Evolutionary conservation across 73 alveolate species (phyloP).

Genomic region (Stentor coeruleus): DNA sequence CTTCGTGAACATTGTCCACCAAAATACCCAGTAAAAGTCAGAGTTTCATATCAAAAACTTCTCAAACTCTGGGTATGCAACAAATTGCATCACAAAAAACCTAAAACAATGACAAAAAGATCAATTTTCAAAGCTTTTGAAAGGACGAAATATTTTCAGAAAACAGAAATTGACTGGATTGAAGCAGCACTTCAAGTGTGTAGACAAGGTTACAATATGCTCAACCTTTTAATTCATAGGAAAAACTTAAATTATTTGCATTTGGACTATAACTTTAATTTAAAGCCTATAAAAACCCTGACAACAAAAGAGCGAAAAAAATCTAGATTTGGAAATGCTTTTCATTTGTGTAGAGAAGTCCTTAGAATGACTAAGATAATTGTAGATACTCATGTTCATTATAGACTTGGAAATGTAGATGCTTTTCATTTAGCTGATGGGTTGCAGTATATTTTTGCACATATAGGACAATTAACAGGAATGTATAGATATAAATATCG

Average conservation of each 20-base stretch:
- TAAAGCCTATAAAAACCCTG: constrained; percentile 99
- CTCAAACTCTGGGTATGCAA: constrained; percentile 98
- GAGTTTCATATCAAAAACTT: constrained; percentile 98
- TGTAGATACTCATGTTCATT: constrained; percentile 98
- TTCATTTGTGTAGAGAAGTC: constrained; percentile 99
- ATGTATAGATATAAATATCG: constrained; percentile 99
- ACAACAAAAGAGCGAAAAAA: constrained; percentile 99
- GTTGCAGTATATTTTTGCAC: constrained; percentile 97
- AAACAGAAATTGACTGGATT: constrained; percentile 99
- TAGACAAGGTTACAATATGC: constrained; percentile 99
- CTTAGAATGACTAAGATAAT: constrained; percentile 96
- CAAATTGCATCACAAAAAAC: constrained; percentile 92
- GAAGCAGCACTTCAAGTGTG: constrained; percentile 99
- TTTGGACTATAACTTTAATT: constrained; percentile 99
- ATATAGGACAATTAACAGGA: constrained; percentile 99
- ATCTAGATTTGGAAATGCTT: constrained; percentile 99
- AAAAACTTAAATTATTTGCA: constrained; percentile 99
- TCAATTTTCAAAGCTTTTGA: constrained; percentile 95
- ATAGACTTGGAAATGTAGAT: constrained; percentile 98
- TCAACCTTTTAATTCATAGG: constrained; percentile 98
- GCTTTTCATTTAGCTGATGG: constrained; percentile 99
- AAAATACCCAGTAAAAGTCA: constrained; percentile 97
- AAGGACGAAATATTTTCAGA: constrained; percentile 98
- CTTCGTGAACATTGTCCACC: constrained; percentile 98
- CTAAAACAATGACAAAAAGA: constrained; percentile 95